Conservation (phyloP, 345 rosid species). For the Pistacia atlantica region DNA sequence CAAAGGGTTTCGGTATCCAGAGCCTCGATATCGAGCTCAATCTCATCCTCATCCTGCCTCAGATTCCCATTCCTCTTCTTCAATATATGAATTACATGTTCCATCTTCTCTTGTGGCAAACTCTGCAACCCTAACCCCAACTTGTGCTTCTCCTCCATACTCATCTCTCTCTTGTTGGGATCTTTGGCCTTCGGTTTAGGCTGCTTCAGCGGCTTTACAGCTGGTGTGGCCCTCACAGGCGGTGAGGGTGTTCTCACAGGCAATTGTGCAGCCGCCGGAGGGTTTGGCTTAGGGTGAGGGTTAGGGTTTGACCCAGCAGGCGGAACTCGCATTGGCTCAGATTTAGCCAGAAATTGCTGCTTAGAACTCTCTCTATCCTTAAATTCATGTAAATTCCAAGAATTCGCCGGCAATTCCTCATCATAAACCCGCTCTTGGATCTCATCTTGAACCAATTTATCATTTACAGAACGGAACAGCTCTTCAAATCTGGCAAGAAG, state of each 20-base stretch:
- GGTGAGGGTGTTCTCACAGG: conserved; percentile 43
- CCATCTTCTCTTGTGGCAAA: conserved; percentile 84
- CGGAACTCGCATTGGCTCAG: conserved; percentile 26
- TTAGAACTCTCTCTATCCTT: conserved; percentile 21
- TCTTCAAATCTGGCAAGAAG: conserved; percentile 50
- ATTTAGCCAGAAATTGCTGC: conserved; percentile 26
- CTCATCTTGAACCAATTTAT: conserved; percentile 32
- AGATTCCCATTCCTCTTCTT: conserved; percentile 68
- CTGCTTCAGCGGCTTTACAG: conserved; percentile 46
- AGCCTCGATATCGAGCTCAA: conserved; percentile 78
- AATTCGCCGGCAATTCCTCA: conserved; percentile 46
- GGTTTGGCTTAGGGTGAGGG: conserved; percentile 17
- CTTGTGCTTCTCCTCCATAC: conserved; percentile 69
- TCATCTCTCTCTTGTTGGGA: conserved; percentile 78
- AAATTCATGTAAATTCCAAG: conserved; percentile 44
- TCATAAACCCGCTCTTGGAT: conserved; percentile 10
- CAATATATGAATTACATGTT: conserved; percentile 74
- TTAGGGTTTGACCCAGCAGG: conserved; percentile 24
- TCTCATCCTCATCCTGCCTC: conserved; percentile 82
- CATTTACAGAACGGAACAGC: conserved; percentile 44
- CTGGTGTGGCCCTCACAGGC: conserved; percentile 31
- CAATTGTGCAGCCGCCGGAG: conserved; percentile 21
- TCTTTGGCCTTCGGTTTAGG: conserved; percentile 88
- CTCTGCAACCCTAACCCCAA: conserved; percentile 73
- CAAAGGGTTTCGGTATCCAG: conserved; percentile 76